Conservation (phyloP, 345 rosid genomes). For the Isatis tinctoria region DNA sequence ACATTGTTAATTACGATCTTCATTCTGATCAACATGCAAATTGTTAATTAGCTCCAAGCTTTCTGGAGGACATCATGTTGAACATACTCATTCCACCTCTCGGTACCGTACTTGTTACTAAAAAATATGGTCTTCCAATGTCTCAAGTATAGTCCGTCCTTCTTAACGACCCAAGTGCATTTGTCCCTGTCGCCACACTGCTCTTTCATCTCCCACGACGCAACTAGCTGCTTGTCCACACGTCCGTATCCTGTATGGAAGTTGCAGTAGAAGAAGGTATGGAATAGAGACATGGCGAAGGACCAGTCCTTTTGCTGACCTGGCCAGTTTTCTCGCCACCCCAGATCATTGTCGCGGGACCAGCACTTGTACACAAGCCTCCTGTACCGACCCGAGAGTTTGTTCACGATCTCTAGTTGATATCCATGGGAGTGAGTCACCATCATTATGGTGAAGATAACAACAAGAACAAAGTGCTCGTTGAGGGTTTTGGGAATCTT, state of each 20-base stretch:
- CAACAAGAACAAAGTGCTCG: constrained; percentile 6
- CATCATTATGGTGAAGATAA: constrained; percentile 20
- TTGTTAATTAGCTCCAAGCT: constrained; percentile 24
- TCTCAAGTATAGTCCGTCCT: constrained; percentile 31
- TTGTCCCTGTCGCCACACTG: constrained; percentile 24
- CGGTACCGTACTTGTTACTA: constrained; percentile 34
- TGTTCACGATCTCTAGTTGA: constrained; percentile 26
- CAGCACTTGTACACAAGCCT: constrained; percentile 33
- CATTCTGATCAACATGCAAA: neutral
- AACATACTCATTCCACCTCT: constrained; percentile 30
- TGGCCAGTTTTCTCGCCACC: constrained; percentile 35
- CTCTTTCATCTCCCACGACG: constrained; percentile 16
- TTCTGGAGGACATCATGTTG: constrained; percentile 20
- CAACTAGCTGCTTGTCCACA: constrained; percentile 15
- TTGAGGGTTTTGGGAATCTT: constrained; percentile 11
- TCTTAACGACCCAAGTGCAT: constrained; percentile 34
- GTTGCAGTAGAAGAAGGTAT: constrained; percentile 24
- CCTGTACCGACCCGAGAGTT: constrained; percentile 23
- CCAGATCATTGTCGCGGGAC: constrained; percentile 31
- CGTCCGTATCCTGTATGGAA: constrained; percentile 30
- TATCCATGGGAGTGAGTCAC: constrained; percentile 37
- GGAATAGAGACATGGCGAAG: constrained; percentile 20
- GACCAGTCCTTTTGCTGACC: constrained; percentile 19
- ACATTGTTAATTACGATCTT: neutral
- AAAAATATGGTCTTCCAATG: constrained; percentile 26